A percentile compares a stretch with the other conserved stretches of the same genome.
phyloP scores from a whole-genome alignment of 352 stramenopile genomes.

The Phytophthora idaei region DNA sequence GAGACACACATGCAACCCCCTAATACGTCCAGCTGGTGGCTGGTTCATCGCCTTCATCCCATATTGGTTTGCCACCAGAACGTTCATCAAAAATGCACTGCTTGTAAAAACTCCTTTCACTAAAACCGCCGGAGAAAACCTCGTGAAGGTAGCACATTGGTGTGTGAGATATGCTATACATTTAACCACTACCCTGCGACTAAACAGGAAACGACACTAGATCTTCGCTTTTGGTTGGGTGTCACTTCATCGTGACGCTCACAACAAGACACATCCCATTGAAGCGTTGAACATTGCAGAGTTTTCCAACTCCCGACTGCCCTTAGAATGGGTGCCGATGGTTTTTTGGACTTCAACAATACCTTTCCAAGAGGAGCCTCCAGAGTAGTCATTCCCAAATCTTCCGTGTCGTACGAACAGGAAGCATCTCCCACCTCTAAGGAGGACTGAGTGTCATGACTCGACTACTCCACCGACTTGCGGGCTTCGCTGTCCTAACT shows the following conservation, averaged over 20 bases:
- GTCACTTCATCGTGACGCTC: neutral
- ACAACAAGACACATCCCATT: constrained; percentile 20
- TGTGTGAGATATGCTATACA: constrained; percentile 6
- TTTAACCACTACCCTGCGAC: constrained; percentile 1
- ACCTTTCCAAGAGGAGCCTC: neutral
- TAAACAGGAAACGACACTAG: neutral
- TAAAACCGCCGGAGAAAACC: constrained; percentile 11
- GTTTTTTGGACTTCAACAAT: neutral
- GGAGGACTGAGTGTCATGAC: constrained; percentile 23
- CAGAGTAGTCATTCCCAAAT: constrained; percentile 25
- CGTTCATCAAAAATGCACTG: constrained; percentile 2
- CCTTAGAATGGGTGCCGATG: neutral
- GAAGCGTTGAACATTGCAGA: constrained; percentile 9
- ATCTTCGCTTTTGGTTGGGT: constrained; percentile 17
- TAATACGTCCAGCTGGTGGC: constrained; percentile 17
- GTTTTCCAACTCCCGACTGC: constrained; percentile 21
- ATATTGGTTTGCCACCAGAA: constrained; percentile 22
- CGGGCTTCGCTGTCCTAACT: constrained; percentile 19
- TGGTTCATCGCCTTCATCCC: constrained; percentile 23
- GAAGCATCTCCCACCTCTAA: constrained; percentile 7
- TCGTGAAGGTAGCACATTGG: neutral
- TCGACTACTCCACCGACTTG: constrained; percentile 23
- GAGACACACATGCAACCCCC: constrained; percentile 12
- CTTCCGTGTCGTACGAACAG: constrained; percentile 16
- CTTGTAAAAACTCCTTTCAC: constrained; percentile 4